A percentile compares a stretch with the other conserved stretches of the same genome.
Conservation (phyloP, 805 yeast species). For the Candida rishiriensis region DNA sequence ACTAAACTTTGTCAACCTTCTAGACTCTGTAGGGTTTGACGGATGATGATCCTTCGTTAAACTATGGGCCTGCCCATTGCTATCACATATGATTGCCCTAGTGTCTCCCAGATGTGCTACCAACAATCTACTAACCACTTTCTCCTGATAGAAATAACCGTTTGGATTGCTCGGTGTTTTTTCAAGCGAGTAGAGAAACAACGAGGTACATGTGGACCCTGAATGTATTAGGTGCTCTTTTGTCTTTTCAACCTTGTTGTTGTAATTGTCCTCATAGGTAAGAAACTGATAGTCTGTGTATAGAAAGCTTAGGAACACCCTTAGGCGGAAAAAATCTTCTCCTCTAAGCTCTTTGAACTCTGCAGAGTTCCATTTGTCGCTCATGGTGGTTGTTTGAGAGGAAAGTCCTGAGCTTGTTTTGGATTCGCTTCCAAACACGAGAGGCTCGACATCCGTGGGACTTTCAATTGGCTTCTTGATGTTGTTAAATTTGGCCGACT, state of each 20-base stretch:
- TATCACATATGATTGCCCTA: slow-evolving; percentile 79
- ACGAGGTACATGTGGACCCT: slow-evolving; percentile 34
- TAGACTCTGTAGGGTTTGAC: slow-evolving; percentile 70
- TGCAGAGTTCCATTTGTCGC: slow-evolving; percentile 5
- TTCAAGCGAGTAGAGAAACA: slow-evolving; percentile 28
- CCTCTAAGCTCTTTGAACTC: slow-evolving; percentile 15
- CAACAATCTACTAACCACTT: slow-evolving; percentile 60
- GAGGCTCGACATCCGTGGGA: slow-evolving; percentile 2
- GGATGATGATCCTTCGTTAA: slow-evolving; percentile 86
- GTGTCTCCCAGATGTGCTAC: slow-evolving; percentile 95
- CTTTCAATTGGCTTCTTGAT: slow-evolving; percentile 3
- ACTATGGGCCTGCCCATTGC: slow-evolving; percentile 71
- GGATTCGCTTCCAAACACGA: slow-evolving; percentile 2
- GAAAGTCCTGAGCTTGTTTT: slow-evolving; percentile 7
- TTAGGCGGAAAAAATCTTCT: slow-evolving; percentile 53
- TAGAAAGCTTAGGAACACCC: slow-evolving; percentile 62
- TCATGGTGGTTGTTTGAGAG: neutral
- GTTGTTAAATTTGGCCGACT: neutral
- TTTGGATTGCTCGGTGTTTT: slow-evolving; percentile 25
- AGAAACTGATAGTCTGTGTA: slow-evolving; percentile 62
- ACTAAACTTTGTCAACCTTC: slow-evolving; percentile 61
- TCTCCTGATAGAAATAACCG: slow-evolving; percentile 57
- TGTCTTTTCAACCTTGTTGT: slow-evolving; percentile 5
- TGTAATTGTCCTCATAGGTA: slow-evolving; percentile 23
- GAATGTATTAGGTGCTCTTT: slow-evolving; percentile 20